Base-by-base conservation (phyloP, 2,329 filamentous ascomycete genomes). In the Colletotrichum horii region DNA sequence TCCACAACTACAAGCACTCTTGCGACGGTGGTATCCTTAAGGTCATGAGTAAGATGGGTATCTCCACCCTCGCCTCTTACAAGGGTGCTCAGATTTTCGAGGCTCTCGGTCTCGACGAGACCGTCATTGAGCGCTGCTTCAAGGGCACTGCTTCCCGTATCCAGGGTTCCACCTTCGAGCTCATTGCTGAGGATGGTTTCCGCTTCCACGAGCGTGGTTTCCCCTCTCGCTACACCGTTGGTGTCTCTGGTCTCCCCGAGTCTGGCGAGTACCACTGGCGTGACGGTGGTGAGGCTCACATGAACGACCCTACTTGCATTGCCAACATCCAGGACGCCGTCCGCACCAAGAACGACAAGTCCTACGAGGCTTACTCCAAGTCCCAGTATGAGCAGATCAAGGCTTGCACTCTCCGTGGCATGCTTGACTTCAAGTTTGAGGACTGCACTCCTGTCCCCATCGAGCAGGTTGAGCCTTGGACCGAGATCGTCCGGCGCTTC, bases 21-120 rank as follows among this genome's bases (percentile, higher is more conserved):
- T 96, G 95, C 81, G 96, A 98, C 80, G 96, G 96, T 82, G 96
- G 96, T 87, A 98, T 98, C 78, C 89, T 98, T 78, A 98, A 98
- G 87, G 96, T 98, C 84, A 98, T 98, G 96, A 97, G 94, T 85
- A 98, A 98, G 90, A 98, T 98, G 96, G 96, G 96, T 88, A 98
- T 98, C 78, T 98, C 96, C 8, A 98, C 96, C 36, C 89, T 98
- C 61, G 95, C 96, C 82, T 96, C 94, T 79, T 98, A 98, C 89
- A 98, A 98, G 89, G 96, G 96, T 82, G 96, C 96, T 71, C 96
- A 98, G 88, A 98, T 98, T 78, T 98, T 98, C 80, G 96, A 98
- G 84, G 96, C 96, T 65, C 93, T 98, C 58, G 96, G 96, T 86
- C 93, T 98, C 38, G 96, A 98, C 81, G 96, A 98, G 84, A 90